Evolutionary conservation across 2,329 filamentous ascomycete species (phyloP).

Genomic region (Aspergillus caelatus): DNA sequence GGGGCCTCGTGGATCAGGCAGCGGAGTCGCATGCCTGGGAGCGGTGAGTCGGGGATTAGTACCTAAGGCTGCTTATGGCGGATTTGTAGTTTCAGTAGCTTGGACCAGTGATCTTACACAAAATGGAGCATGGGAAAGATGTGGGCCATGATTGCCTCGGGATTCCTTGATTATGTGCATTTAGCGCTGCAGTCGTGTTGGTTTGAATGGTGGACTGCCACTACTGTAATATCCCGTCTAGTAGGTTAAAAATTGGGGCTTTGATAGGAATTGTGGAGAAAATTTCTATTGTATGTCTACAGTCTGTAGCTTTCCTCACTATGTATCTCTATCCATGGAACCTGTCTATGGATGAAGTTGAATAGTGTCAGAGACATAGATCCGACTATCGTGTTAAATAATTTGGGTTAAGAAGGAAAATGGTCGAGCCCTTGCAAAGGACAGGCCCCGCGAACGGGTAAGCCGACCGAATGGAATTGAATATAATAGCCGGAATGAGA

Average conservation of each 20-base stretch:
- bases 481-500: background rate
- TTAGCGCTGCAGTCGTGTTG: background rate
- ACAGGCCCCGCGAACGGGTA: background rate
- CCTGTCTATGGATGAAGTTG: constrained; percentile 23
- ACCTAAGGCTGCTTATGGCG: background rate
- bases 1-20: background rate
- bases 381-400: constrained; percentile 4
- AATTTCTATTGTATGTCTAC: constrained; percentile 16
- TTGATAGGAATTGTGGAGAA: background rate
- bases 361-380: constrained; percentile 13
- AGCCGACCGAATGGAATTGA: background rate
- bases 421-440: background rate
- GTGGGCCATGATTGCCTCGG: background rate
- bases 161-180: background rate
- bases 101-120: background rate
- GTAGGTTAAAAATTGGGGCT: background rate
- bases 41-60: background rate
- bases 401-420: background rate
- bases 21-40: background rate
- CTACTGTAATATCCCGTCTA: background rate
- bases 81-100: background rate
- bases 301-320: constrained; percentile 11
- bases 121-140: background rate
- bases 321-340: constrained; percentile 17
- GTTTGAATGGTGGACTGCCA: background rate